These are phyloP conservation scores for Helicocarpus griseus DNA, from an alignment of 2,329 filamentous ascomycete genomes.

Conservation along the genomic window DNA sequence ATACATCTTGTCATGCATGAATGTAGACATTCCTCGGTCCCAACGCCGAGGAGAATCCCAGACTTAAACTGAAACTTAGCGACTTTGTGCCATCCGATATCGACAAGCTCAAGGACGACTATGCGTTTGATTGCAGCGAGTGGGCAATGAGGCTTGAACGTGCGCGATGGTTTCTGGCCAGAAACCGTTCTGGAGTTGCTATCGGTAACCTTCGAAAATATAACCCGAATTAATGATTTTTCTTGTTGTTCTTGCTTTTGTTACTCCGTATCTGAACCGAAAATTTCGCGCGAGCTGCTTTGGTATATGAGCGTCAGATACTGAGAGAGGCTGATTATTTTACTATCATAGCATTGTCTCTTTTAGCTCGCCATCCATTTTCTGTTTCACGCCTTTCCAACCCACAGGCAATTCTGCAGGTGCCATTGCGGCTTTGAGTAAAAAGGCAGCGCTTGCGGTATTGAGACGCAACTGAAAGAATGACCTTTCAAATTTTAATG, in stretches of 20 bases:
- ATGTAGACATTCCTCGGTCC: not conserved
- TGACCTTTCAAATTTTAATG: too few species aligned
- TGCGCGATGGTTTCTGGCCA: not conserved
- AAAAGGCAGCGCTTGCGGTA: too few species aligned
- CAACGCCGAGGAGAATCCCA: not conserved
- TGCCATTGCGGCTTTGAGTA: too few species aligned
- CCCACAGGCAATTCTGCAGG: too few species aligned
- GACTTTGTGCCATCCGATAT: not conserved
- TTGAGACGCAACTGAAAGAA: too few species aligned
- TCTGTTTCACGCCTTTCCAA: too few species aligned
- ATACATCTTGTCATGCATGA: too few species aligned
- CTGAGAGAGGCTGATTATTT: too few species aligned
- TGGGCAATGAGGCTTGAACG: not conserved
- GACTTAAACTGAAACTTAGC: not conserved
- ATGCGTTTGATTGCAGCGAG: not conserved
- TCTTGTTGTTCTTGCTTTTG: not conserved
- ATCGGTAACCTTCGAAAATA: not conserved
- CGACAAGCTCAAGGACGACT: not conserved
- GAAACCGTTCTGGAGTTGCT: not conserved
- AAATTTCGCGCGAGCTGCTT: too few species aligned
- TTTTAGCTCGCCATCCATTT: too few species aligned
- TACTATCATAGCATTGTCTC: too few species aligned
- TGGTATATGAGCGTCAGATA: too few species aligned
- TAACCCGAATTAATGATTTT: not conserved
- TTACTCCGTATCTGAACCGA: not conserved